Conservation (phyloP, 83 land plant species). For the Picea abies region DNA sequence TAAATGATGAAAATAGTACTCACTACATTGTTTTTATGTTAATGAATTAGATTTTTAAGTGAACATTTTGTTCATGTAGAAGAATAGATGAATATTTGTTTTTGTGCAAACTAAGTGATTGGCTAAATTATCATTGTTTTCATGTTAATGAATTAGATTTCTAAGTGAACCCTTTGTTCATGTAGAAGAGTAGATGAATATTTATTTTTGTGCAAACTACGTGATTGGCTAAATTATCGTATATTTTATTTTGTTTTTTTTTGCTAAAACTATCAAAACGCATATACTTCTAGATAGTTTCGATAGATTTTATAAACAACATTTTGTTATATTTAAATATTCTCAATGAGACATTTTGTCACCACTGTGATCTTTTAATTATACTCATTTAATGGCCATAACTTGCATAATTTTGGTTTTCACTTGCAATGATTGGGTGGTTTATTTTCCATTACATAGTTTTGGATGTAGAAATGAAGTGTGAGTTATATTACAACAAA, state of each 20-base stretch:
- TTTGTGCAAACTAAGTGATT: not conserved
- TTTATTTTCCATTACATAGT: not conserved
- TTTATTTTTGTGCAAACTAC: not conserved
- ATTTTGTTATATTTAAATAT: not conserved
- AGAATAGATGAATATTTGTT: not conserved
- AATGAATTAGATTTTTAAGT: constrained; percentile 75
- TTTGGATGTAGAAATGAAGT: too few species aligned
- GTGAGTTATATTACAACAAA: too few species aligned
- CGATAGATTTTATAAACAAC: not conserved
- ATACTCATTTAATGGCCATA: not conserved
- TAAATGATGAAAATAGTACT: constrained; percentile 48
- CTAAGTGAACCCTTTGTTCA: constrained; percentile 28
- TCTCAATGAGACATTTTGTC: not conserved
- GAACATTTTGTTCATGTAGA: constrained; percentile 5
- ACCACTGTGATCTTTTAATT: not conserved
- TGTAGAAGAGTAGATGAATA: constrained; percentile 1
- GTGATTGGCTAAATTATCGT: not conserved
- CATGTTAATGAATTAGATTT: constrained; percentile 78
- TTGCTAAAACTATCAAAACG: not conserved
- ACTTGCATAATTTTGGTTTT: constrained; percentile 1
- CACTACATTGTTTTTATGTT: constrained; percentile 76
- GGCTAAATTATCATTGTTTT: constrained; percentile 35
- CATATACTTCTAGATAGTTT: constrained; percentile 3
- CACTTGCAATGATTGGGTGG: not conserved
- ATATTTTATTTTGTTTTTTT: constrained; percentile 3